Percentiles rank a stretch among this genome's conserved stretches.
Conservation (phyloP, 345 rosid genomes). For the Clausena lansium region DNA sequence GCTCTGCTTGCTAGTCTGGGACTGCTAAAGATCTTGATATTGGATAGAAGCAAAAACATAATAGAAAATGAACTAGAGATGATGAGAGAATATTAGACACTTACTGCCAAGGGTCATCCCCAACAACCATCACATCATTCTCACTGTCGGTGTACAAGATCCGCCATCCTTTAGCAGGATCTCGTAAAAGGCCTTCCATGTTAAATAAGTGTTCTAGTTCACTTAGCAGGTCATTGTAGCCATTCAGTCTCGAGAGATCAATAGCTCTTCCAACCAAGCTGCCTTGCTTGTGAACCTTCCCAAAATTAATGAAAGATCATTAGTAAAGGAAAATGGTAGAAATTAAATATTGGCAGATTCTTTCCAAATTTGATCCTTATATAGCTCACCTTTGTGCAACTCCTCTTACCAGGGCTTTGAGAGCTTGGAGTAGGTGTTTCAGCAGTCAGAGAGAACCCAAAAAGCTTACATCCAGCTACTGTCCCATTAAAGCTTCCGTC, state of each 20-base stretch:
- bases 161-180: conserved; percentile 81
- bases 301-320: conserved; percentile 7
- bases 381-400: conserved; percentile 78
- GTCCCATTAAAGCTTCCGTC: conserved; percentile 34
- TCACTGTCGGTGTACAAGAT: conserved; percentile 86
- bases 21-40: not conserved
- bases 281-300: conserved; percentile 97
- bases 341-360: conserved; percentile 10
- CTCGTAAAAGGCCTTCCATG: conserved; percentile 82
- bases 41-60: not conserved
- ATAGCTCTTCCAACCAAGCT: conserved; percentile 90
- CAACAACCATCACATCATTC: conserved; percentile 91
- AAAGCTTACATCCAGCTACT: conserved; percentile 68
- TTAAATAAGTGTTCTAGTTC: conserved; percentile 76
- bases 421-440: conserved; percentile 48
- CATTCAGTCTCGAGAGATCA: conserved; percentile 70
- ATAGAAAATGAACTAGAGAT: not conserved
- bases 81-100: conserved; percentile 25
- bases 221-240: conserved; percentile 61
- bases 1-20: not conserved
- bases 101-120: conserved; percentile 97
- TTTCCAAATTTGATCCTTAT: conserved; percentile 5
- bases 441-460: conserved; percentile 70
- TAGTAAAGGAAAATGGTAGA: not conserved
- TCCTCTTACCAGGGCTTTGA: conserved; percentile 76